Base-by-base conservation (phyloP, 345 rosid species). In the Raphanus raphanistrum region DNA sequence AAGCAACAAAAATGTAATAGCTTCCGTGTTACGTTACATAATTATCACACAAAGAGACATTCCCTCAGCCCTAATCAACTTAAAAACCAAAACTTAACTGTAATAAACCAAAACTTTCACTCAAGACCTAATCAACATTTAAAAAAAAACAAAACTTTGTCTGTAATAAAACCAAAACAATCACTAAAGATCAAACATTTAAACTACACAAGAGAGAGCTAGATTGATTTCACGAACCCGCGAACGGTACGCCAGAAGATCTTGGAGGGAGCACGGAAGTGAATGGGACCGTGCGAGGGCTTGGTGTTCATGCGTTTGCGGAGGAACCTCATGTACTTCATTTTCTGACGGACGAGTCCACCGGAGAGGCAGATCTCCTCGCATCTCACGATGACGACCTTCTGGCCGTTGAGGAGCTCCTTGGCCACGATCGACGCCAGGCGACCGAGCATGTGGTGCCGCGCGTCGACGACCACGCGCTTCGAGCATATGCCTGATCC, bases 291-390 rank as follows among this genome's bases (percentile, higher is more conserved):
- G 2, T 89, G 94, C 3, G 96, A 92, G 1, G 97, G 96, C 73
- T 92, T 92, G 11, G 97, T 92, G 87, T 90, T 90, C 96, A 90
- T 92, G 32, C 91, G 89, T 84, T 92, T 88, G 59, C 96, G 86
- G 13, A 92, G 90, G 72, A 90, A 92, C 27, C 98, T 71, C 88
- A 89, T 59, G 84, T 87, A 90, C 87, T 92, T 92, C 96, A 90
- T 90, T 80, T 92, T 92, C 86, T 90, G 91, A 15, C 98, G 79
- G 11, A 89, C 96, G 15, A 92, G 86, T 3, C 90, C 96, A 5
- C 94, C 92, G 8, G 93, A 90, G 77, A 92, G 65, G 68, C 98
- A 85, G 12, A 90, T 89, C 88, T 88, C 91, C 79, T 92, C 94
- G 81, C 92, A 92, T 29, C 93, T 70, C 0, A 90, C 93, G 12